phyloP scores from a whole-genome alignment of 1,284 basidiomycete genomes.

The Apiotrichum veenhuisii region DNA sequence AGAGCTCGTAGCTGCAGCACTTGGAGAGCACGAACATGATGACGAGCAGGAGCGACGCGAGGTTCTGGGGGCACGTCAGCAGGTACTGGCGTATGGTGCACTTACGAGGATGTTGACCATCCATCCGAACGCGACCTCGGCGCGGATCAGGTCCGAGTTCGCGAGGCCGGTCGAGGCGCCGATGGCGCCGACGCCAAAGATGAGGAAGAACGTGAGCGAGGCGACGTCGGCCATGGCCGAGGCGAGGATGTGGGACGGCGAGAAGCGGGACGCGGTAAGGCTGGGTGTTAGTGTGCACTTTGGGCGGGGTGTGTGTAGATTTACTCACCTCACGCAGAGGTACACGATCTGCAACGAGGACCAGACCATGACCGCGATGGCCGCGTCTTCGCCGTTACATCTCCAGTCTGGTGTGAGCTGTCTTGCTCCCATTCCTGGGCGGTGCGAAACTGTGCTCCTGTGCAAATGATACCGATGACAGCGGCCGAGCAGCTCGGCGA shows the following conservation, averaged over 20 bases:
- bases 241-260: not conserved
- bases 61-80: not conserved
- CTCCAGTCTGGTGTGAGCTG: too few relatives aligned
- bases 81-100: not conserved
- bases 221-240: not conserved
- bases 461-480: too few relatives aligned
- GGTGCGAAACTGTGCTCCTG: too few relatives aligned
- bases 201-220: not conserved
- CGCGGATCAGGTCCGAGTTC: not conserved
- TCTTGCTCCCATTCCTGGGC: too few relatives aligned
- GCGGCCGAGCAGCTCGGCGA: too few relatives aligned
- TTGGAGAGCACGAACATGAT: not conserved
- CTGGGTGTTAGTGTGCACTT: not conserved
- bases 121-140: not conserved
- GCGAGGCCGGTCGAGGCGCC: not conserved
- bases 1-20: not conserved
- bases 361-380: not conserved
- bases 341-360: not conserved
- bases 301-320: not conserved
- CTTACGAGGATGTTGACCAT: not conserved
- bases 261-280: not conserved
- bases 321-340: not conserved
- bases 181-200: not conserved
- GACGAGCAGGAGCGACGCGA: not conserved
- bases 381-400: not conserved